Evolutionary conservation across 2,329 filamentous ascomycete genomes (phyloP), one percentile per base, ranked within the genome.

Genomic region (Venturia oleaginea): DNA sequence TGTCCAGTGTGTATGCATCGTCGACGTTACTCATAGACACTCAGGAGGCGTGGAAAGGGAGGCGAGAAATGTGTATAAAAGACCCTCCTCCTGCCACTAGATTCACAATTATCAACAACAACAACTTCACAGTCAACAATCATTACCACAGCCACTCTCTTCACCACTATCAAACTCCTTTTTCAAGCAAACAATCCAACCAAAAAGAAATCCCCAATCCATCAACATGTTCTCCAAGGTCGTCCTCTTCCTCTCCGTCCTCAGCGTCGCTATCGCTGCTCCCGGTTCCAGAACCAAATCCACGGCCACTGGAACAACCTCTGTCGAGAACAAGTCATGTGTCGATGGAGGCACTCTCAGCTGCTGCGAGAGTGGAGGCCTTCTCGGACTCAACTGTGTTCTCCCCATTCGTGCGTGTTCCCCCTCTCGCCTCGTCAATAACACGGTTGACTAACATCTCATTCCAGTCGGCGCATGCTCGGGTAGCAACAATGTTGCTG

Each of bases 141-240:
- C 3, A 34, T 15, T 8, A 57, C 27, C 15, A 57, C 51, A 17
- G 15, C 15, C 42, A 4, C 15, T 43, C 42, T 54, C 27, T 51
- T 30, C 13, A 57, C 43, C 19, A 54, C 10, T 17, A 54, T 24
- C 24, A 54, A 27, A 34, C 51, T 32, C 51, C 11, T 57, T n/a
- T 11, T 57, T 57, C 51, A 57, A 57, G 30, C 51, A 57, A 55
- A 57, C 27, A 22, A 8, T 34, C 51, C 51, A 57, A 57, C 51
- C 51, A 57, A 57, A 57, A 57, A 57, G n/a, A n/a, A n/a, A n/a
- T n/a, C 51, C 51, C 30, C 13, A 30, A 57, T 57, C 27, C 34
- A 57, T 57, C 51, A 57, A 57, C 27, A 57, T 57, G 51, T 57
- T 57, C 51, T 34, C 51, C 51, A 57, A 57, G 51, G 30, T 34